Evolutionary conservation across 2,329 filamentous ascomycete species (phyloP).

Genomic region (Biscogniauxia marginata): DNA sequence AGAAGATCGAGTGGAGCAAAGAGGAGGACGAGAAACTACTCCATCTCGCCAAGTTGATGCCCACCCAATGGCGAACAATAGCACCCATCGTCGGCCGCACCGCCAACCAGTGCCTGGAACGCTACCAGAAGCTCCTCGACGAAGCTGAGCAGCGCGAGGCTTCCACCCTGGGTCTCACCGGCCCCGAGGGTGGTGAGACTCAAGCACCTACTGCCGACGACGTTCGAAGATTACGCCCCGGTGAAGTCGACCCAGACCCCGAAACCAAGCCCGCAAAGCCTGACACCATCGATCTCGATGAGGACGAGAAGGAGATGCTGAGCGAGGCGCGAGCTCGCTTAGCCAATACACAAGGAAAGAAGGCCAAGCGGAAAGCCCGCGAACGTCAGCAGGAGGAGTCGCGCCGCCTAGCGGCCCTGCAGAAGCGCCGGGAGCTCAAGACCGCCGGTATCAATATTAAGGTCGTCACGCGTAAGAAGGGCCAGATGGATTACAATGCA

Average conservation of each 20-base stretch:
- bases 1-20: conserved; percentile 98
- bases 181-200: conserved; percentile 82
- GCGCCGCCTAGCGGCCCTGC: conserved; percentile 80
- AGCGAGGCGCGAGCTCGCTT: conserved; percentile 94
- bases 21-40: conserved; percentile 98
- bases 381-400: conserved; percentile 96
- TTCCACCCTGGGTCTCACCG: conserved; percentile 76
- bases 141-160: conserved; percentile 90
- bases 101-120: conserved; percentile 93
- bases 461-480: conserved; percentile 84
- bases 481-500: conserved; percentile 99
- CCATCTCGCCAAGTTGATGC: conserved; percentile 96
- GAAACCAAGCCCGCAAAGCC: conserved; percentile 94
- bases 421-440: conserved; percentile 95
- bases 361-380: conserved; percentile 95
- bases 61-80: conserved; percentile 98
- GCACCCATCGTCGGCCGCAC: conserved; percentile 95
- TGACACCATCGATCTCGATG: conserved; percentile 96
- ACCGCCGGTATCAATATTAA: conserved; percentile 99
- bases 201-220: conserved; percentile 89
- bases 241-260: conserved; percentile 94
- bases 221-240: conserved; percentile 82
- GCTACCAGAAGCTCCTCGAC: conserved; percentile 94
- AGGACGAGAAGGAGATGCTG: conserved; percentile 99
- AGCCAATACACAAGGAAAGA: conserved; percentile 98